These are phyloP conservation scores for Nephelium lappaceum DNA, from an alignment of 345 rosid species.

Conservation along the genomic window DNA sequence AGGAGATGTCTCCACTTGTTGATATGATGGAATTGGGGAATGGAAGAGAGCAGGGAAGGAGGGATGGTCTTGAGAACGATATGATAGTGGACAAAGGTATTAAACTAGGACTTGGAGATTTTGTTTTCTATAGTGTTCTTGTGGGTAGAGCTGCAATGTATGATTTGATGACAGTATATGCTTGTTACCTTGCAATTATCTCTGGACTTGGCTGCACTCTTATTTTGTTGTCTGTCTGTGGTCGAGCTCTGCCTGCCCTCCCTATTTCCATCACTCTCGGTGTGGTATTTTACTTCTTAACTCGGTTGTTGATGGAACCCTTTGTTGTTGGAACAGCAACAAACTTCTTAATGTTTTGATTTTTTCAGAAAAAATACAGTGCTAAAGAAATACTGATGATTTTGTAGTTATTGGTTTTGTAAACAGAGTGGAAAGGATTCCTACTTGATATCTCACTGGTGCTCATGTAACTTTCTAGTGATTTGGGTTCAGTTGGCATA, in stretches of 20 bases:
- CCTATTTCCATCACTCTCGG: constrained; percentile 91
- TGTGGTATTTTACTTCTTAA: constrained; percentile 87
- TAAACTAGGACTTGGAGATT: constrained; percentile 96
- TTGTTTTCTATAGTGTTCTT: constrained; percentile 94
- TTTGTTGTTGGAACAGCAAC: constrained; percentile 81
- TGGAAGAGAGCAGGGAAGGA: constrained; percentile 37
- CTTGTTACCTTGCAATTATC: constrained; percentile 92
- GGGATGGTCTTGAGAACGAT: constrained; percentile 34
- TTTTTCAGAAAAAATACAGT: constrained; percentile 19
- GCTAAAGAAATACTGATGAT: constrained; percentile 17
- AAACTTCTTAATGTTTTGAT: constrained; percentile 78
- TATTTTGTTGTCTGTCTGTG: constrained; percentile 78
- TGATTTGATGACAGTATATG: constrained; percentile 97
- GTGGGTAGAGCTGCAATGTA: constrained; percentile 99
- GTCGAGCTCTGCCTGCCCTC: constrained; percentile 89
- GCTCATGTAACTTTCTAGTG: constrained; percentile 9
- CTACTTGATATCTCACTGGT: background rate
- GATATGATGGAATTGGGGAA: constrained; percentile 49
- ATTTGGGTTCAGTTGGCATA: background rate
- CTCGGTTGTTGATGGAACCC: constrained; percentile 90
- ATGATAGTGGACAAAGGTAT: constrained; percentile 51
- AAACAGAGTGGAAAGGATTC: constrained; percentile 12
- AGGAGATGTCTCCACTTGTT: constrained; percentile 90
- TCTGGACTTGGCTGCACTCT: constrained; percentile 99
- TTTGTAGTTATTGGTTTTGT: constrained; percentile 18